Conservation (phyloP, 139 green algal species). For the Micromonas commoda region DNA sequence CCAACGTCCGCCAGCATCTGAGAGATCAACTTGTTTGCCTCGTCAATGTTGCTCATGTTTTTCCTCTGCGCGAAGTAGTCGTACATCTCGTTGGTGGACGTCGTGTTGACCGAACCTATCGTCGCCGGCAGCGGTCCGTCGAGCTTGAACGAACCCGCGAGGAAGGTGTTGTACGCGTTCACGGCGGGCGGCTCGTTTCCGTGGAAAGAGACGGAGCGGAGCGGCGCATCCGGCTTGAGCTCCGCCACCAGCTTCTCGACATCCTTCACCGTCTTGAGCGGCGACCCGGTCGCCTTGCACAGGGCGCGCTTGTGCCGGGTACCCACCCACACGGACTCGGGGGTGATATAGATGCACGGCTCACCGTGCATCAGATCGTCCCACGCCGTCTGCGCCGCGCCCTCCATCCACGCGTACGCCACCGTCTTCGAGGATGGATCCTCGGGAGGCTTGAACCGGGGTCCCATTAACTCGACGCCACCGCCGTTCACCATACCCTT, state of each 20-base stretch:
- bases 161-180: slow-evolving; percentile 21
- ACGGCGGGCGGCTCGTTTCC: slow-evolving; percentile 15
- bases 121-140: background rate
- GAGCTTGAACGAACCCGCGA: slow-evolving; percentile 12
- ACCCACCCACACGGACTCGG: slow-evolving; percentile 15
- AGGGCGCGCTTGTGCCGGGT: slow-evolving; percentile 21
- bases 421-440: background rate
- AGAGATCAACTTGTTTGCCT: slow-evolving; percentile 16
- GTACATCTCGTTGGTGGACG: slow-evolving; percentile 8
- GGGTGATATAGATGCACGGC: slow-evolving; percentile 11
- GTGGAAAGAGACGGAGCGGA: slow-evolving; percentile 7
- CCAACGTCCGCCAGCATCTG: slow-evolving; percentile 11
- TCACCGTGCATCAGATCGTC: slow-evolving; percentile 18
- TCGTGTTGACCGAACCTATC: background rate
- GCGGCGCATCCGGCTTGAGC: slow-evolving; percentile 9
- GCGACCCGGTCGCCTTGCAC: background rate
- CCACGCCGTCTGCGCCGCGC: background rate
- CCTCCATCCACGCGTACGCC: slow-evolving; percentile 2
- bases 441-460: slow-evolving; percentile 13
- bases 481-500: slow-evolving; percentile 8
- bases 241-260: slow-evolving; percentile 1
- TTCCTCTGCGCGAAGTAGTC: slow-evolving; percentile 8
- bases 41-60: background rate
- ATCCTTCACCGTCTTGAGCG: slow-evolving; percentile 24
- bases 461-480: background rate